phyloP scores from a whole-genome alignment of 257 asterid genomes.

The Perilla frutescens region DNA sequence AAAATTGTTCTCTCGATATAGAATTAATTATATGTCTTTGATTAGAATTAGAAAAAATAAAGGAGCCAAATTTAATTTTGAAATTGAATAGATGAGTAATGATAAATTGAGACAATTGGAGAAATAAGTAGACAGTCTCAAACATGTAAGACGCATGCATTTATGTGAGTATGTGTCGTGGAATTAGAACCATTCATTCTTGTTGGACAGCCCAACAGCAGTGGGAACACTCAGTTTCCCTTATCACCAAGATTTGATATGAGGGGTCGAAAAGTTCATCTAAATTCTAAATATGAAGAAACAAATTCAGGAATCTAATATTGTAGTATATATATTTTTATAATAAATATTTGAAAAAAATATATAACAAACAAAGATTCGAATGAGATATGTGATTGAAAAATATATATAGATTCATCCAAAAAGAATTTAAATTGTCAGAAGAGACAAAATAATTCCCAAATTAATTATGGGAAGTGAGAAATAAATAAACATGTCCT shows the following conservation, averaged over 20 bases:
- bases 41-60: too few species aligned
- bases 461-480: too few species aligned
- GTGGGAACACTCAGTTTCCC: background rate
- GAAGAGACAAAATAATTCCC: background rate
- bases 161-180: conserved; percentile 18
- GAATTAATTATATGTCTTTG: too few species aligned
- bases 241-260: conserved; percentile 1
- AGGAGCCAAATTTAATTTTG: too few species aligned
- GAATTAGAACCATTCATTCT: conserved; percentile 31
- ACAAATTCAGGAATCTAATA: background rate
- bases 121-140: conserved; percentile 21
- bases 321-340: background rate
- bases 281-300: background rate
- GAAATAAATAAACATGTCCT: background rate
- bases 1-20: too few species aligned
- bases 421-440: background rate
- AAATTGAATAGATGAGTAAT: too few species aligned
- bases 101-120: background rate
- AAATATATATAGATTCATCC: too few species aligned
- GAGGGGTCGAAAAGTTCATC: background rate
- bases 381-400: too few species aligned
- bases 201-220: conserved; percentile 27
- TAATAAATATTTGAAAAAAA: background rate
- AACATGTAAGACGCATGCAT: conserved; percentile 22
- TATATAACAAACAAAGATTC: too few species aligned